A percentile compares a stretch with the other conserved stretches of the same genome.
Evolutionary conservation across 176 grass and related monocot genomes (phyloP).

Genomic region (Saccharum officinarum): DNA sequence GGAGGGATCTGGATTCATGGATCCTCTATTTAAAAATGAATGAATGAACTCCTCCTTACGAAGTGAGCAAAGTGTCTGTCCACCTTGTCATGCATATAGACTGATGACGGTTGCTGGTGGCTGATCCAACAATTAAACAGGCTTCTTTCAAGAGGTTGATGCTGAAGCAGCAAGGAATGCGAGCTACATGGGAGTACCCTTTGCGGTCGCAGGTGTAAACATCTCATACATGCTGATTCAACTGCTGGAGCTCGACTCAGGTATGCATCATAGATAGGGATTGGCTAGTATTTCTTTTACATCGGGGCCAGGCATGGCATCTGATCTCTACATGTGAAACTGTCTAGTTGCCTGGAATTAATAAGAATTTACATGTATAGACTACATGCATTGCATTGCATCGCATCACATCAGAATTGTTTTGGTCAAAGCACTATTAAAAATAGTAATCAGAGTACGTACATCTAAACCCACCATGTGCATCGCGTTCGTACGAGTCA

Average conservation of each 20-base stretch:
- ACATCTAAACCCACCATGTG: constrained; percentile 30
- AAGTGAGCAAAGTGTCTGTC: neutral
- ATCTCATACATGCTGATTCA: constrained; percentile 96
- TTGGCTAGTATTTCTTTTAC: neutral
- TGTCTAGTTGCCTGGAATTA: neutral
- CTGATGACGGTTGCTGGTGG: neutral
- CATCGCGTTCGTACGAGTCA: constrained; percentile 24
- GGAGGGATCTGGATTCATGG: neutral
- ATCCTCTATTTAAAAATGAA: neutral
- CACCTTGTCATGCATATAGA: neutral
- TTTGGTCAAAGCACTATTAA: constrained; percentile 18
- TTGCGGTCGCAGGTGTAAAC: constrained; percentile 83
- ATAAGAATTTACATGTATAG: constrained; percentile 5
- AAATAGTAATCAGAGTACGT: constrained; percentile 24
- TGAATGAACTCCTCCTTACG: neutral
- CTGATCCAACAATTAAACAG: constrained; percentile 45
- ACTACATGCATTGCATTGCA: constrained; percentile 19
- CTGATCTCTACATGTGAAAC: constrained; percentile 17
- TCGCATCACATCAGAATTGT: constrained; percentile 18
- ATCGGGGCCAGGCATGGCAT: neutral
- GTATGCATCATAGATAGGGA: no score
- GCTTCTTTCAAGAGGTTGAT: constrained; percentile 77
- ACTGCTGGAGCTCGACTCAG: constrained; percentile 80
- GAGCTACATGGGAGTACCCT: constrained; percentile 90
- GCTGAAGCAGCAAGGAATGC: constrained; percentile 72